Evolutionary conservation across 2,329 filamentous ascomycete species (phyloP), one percentile per base, ranked within the genome.

Genomic region (Pseudogymnoascus sp.): DNA sequence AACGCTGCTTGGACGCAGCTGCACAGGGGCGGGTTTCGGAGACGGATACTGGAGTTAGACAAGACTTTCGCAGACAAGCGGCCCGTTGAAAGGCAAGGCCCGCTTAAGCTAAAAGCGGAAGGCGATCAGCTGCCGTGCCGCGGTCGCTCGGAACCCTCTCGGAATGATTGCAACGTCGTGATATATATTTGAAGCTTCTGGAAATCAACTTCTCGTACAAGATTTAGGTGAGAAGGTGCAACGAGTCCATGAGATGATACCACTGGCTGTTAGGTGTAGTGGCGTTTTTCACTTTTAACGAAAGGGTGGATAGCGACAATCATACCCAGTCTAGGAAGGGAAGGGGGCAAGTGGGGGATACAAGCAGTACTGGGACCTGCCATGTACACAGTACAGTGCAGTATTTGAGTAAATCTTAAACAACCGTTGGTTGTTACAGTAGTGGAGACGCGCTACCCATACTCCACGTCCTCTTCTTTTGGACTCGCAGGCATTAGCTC

Each of bases 61-160:
- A 56, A 56, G 50, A 56, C 50, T 33, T 56, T 33, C 29, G 16
- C 1, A 11, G 50, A 56, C 50, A 33, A 29, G 50, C 50, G 50
- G 50, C n/a, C 50, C 50, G 50, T 29, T 13, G 29, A 56, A 53
- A 56, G 50, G 50, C 50, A 29, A 56, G n/a, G n/a, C 29, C 50
- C 50, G 50, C n/a, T 33, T 56, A 33, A 56, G 16, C 50, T 56
- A 56, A 19, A 33, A 33, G 50, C 50, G 50, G 50, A 56, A 56
- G 29, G 50, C 29, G n/a, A 4, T 33, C n/a, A 33, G 26, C 5
- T 56, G 50, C 50, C 50, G 50, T 19, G 14, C 33, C 13, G 13
- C 21, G 21, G 44, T 50, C 14, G 13, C 21, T 13, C 2, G 10
- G 11, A 47, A 1, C 33, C 33, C 21, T 21, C 42, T 5, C 21